Base-by-base conservation (phyloP, 2,329 filamentous ascomycete species). In the Clarireedia homoeocarpa region DNA sequence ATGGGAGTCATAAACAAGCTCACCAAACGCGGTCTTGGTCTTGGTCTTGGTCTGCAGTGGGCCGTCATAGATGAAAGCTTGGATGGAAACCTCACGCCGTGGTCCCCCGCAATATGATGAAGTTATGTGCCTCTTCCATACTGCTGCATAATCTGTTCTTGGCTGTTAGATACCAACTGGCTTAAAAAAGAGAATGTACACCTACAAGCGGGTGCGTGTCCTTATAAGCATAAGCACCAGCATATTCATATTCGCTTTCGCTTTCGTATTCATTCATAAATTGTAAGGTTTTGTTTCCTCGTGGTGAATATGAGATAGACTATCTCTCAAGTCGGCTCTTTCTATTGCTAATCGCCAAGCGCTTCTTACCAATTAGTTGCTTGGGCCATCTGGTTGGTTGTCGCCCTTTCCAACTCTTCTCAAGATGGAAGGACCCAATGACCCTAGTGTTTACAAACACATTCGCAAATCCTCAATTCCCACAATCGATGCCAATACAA, bases 391-490 rank as follows among this genome's bases (percentile, higher is more conserved):
- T 50, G 38, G 14, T 50, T 49, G 17, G 15, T 50, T 7, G 46
- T n/a, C 27, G 26, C 23, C 46, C 5, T 30, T 17, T 14, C 36
- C n/a, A 36, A 36, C 34, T 44, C 26, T 50, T 20, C 30, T 26
- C 38, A 55, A 55, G 20, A 55, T 55, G 53, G 53, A 55, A 55
- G 46, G 53, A 44, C 7, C 53, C 9, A 51, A 36, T 6, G 46
- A 20, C 24, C 26, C 46, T 4, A 44, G 7, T 20, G 17, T 44
- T 44, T 51, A 50, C 26, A 36, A 55, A 36, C 46, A 55, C 30
- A 15, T 38, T 12, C 15, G 34, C 10, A 15, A 24, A 6, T 27
- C 53, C 15, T 44, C 46, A 51, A 34, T 30, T 9, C 39, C n/a
- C 10, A 49, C 30, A 14, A 51, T 15, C 15, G 34, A 44, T 20